phyloP scores from a whole-genome alignment of 106 monocot genomes.

The Triglochin maritima region DNA sequence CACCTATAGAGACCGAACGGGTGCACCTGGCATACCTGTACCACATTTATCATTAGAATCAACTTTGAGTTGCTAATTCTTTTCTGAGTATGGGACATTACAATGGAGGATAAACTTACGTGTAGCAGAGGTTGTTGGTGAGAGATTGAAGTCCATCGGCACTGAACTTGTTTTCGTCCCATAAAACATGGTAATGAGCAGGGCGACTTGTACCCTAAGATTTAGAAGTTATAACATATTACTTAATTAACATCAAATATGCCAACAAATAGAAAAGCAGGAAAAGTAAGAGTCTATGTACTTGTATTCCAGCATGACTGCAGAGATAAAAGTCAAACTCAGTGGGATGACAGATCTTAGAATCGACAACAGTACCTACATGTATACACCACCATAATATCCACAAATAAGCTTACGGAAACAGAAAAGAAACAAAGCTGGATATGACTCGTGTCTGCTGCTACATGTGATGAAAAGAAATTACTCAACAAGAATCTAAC shows the following conservation, averaged over 20 bases:
- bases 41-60: too few species aligned
- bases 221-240: not conserved
- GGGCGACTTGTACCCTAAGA: conserved; percentile 78
- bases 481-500: conserved; percentile 15
- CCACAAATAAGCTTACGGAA: not conserved
- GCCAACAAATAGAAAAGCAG: not conserved
- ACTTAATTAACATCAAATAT: not conserved
- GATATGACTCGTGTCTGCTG: not conserved
- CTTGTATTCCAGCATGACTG: conserved; percentile 87
- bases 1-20: conserved; percentile 17
- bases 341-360: conserved; percentile 82
- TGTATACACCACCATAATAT: not conserved
- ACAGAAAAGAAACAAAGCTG: not conserved
- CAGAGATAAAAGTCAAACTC: conserved; percentile 92
- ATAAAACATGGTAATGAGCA: conserved; percentile 84
- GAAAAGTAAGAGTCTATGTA: conserved; percentile 1
- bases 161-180: conserved; percentile 90
- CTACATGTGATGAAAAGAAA: too few species aligned
- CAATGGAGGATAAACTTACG: conserved; percentile 25
- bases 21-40: conserved; percentile 17
- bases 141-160: conserved; percentile 62
- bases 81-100: not conserved
- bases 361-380: conserved; percentile 89
- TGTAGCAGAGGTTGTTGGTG: conserved; percentile 95
- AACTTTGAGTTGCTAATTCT: not conserved